Conservation (phyloP, 2,329 filamentous ascomycete genomes). For the Lachnellula arida region DNA sequence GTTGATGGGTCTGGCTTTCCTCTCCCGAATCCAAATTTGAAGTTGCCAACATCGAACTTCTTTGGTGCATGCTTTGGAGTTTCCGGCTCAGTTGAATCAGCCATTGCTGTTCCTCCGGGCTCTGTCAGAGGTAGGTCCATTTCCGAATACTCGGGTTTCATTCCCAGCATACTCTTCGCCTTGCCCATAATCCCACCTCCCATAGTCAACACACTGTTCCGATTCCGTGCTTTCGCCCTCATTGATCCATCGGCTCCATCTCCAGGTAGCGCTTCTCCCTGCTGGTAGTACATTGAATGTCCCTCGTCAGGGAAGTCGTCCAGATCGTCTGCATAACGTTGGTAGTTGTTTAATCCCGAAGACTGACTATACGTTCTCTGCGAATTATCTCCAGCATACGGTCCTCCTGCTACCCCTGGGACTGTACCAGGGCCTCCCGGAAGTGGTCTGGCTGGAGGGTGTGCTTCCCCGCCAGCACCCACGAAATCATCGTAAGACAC, state of each 20-base stretch:
- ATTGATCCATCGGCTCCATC: constrained; percentile 47
- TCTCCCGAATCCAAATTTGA: constrained; percentile 89
- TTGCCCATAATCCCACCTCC: constrained; percentile 83
- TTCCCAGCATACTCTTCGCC: constrained; percentile 86
- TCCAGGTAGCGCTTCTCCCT: constrained; percentile 56
- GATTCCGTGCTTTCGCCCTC: constrained; percentile 59
- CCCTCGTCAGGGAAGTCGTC: constrained; percentile 78
- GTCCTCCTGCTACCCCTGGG: constrained; percentile 15
- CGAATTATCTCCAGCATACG: constrained; percentile 20
- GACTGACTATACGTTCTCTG: constrained; percentile 55
- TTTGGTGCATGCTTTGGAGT: constrained; percentile 41
- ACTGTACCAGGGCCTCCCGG: constrained; percentile 30
- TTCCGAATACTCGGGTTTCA: constrained; percentile 84
- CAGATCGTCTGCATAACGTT: constrained; percentile 82
- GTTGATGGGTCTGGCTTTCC: constrained; percentile 85
- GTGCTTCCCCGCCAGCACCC: constrained; percentile 55
- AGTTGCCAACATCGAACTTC: constrained; percentile 66
- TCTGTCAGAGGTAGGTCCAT: constrained; percentile 97
- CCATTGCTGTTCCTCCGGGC: constrained; percentile 48
- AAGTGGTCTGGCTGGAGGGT: constrained; percentile 41
- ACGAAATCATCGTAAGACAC: constrained; percentile 95
- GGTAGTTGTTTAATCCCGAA: constrained; percentile 81
- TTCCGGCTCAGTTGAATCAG: constrained; percentile 42
- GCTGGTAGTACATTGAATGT: constrained; percentile 74
- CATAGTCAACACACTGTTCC: constrained; percentile 84